Evolutionary conservation across 2,329 filamentous ascomycete species (phyloP), one percentile per base, ranked within the genome.

Genomic region (Juglanconis sp.): DNA sequence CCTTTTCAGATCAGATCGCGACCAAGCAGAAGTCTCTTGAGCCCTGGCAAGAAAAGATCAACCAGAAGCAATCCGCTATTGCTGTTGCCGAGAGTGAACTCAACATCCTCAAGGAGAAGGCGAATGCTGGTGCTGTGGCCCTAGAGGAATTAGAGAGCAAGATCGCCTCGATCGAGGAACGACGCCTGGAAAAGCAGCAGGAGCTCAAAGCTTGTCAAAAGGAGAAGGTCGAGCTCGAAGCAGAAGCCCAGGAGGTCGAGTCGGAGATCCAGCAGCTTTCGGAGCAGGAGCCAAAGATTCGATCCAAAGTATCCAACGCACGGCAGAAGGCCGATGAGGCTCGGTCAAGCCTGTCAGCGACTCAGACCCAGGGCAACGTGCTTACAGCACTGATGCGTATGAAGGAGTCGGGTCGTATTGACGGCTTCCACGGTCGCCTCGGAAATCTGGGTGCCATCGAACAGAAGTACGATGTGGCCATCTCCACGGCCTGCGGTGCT

Each of bases 311-410:
- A 38, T 98, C 95, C 4, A 91, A 89, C 61, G 90, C 92, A 9
- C 85, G 95, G 51, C 93, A 97, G 72, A 98, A 96, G 77, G 95
- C 95, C 5, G 95, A 99, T 64, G 96, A 99, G 74, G 95, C 95
- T 24, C 88, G 92, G 63, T 93, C 92, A 4, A 97, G 90, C 72
- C 81, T 99, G 52, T 90, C 92, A 2, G 92, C 88, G 65, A 96
- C 89, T 0, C 94, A 98, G 71, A 96, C 92, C 11, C 91, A 96
- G 65, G 92, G 95, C 65, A 96, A 95, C 64, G 95, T 99, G 4
- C 82, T 98, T 58, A 89, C 90, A 40, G 94, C 93, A 0, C 78
- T 99, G 35, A 96, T 97, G 89, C 88, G 95, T 53, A 86, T 99
- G 76, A 95, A 92, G 70, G 95, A 98, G 70, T 97, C 95, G 30